Conservation (phyloP, 441 rosid species). For the Populus tomentosa region DNA sequence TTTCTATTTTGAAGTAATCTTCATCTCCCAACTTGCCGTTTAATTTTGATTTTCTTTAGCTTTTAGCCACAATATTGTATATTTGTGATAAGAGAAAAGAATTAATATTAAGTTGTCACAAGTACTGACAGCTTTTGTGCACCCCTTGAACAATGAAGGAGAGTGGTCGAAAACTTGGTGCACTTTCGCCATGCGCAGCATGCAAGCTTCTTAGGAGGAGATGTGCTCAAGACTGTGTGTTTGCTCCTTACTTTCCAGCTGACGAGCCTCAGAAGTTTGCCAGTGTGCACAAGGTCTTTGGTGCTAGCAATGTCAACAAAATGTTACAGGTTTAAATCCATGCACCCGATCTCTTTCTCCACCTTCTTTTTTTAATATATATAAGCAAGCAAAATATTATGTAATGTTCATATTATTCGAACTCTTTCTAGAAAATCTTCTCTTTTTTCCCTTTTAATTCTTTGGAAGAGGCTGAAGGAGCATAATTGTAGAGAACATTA, state of each 20-base stretch:
- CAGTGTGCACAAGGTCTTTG: constrained; percentile 49
- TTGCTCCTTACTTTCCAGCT: constrained; percentile 87
- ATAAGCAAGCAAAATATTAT: too few relatives aligned
- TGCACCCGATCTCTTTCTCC: background rate
- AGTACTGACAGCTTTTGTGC: background rate
- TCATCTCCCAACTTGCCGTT: background rate
- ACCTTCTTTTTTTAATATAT: background rate
- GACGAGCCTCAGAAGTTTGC: constrained; percentile 57
- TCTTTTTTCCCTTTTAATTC: background rate
- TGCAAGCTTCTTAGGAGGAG: constrained; percentile 89
- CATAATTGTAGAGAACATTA: too few relatives aligned
- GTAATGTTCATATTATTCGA: background rate
- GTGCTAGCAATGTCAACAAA: constrained; percentile 92
- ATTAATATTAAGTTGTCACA: too few relatives aligned
- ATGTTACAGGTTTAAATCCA: constrained; percentile 64
- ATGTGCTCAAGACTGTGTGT: constrained; percentile 71
- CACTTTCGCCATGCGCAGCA: constrained; percentile 77
- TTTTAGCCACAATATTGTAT: background rate
- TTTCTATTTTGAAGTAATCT: background rate
- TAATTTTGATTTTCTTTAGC: background rate
- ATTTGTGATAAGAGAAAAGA: background rate
- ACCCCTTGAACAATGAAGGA: constrained; percentile 31
- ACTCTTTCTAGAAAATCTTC: background rate
- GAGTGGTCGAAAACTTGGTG: constrained; percentile 43
- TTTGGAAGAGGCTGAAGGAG: too few relatives aligned